A percentile compares a stretch with the other conserved stretches of the same genome.
Evolutionary conservation across 495 filamentous ascomycete species (phyloP).

Genomic region (Penicillium cinerascens): DNA sequence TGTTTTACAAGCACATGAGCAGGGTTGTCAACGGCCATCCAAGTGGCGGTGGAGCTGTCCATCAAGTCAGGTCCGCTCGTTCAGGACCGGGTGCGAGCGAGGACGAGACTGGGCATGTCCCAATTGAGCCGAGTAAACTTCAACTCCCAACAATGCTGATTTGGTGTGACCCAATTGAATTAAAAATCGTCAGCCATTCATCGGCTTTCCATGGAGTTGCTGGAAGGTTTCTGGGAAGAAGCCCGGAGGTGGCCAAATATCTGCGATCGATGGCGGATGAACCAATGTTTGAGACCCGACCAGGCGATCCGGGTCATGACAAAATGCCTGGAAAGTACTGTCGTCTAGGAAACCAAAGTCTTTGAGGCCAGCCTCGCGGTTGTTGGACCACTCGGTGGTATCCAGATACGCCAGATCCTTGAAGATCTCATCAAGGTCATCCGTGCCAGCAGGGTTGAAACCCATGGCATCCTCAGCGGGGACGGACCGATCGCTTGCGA

Average conservation of each 20-base stretch:
- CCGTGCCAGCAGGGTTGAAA: constrained; percentile 6
- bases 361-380: constrained; percentile 50
- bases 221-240: constrained; percentile 48
- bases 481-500: constrained; percentile 16
- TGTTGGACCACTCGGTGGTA: constrained; percentile 53
- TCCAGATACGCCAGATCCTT: constrained; percentile 63
- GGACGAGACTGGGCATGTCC: background rate
- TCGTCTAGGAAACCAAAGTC: constrained; percentile 60
- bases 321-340: constrained; percentile 51
- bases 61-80: background rate
- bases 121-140: background rate
- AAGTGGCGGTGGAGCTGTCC: background rate
- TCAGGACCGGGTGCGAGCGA: background rate
- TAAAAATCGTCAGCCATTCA: constrained; percentile 19
- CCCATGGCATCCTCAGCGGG: constrained; percentile 18
- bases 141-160: background rate
- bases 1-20: background rate
- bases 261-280: constrained; percentile 43
- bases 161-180: background rate
- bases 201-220: constrained; percentile 25
- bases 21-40: background rate
- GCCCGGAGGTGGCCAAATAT: constrained; percentile 47
- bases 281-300: constrained; percentile 39
- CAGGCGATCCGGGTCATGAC: constrained; percentile 51
- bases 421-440: constrained; percentile 56